Percentiles rank a stretch among this genome's conserved stretches.
phyloP scores from a whole-genome alignment of 2,329 filamentous ascomycete species.

The Ophiostoma novo-ulmi region DNA sequence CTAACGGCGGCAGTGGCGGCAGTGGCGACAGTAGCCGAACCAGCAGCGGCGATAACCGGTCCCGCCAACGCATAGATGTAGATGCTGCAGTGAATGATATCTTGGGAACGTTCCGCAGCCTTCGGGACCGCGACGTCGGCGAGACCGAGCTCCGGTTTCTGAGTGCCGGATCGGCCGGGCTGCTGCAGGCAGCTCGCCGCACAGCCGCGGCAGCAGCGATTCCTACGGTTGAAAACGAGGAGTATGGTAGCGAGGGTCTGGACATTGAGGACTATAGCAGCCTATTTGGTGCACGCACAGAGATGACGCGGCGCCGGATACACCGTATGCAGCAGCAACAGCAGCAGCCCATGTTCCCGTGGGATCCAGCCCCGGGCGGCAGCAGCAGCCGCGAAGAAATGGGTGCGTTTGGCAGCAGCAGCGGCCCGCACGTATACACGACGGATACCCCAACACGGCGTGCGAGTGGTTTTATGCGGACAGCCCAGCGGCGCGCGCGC shows the following conservation, averaged over 20 bases:
- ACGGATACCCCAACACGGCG: neutral
- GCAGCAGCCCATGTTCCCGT: slow-evolving; percentile 26
- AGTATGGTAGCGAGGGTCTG: neutral
- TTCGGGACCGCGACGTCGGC: slow-evolving; percentile 30
- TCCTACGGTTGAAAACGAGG: slow-evolving; percentile 3
- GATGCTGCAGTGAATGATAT: slow-evolving; percentile 39
- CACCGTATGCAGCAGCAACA: slow-evolving; percentile 17
- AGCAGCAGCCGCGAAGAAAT: slow-evolving; percentile 5
- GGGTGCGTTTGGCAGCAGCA: neutral
- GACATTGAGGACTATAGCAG: slow-evolving; percentile 10
- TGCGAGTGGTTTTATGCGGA: neutral
- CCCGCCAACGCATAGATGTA: slow-evolving; percentile 37
- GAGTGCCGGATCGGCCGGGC: neutral
- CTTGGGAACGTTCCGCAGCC: slow-evolving; percentile 36
- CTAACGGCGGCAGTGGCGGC: neutral
- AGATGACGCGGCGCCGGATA: slow-evolving; percentile 1
- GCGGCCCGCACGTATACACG: neutral
- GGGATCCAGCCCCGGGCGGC: neutral
- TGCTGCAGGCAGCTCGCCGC: slow-evolving; percentile 17
- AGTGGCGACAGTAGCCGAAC: neutral
- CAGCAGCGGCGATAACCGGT: slow-evolving; percentile 23
- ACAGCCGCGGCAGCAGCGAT: neutral
- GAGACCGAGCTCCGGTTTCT: slow-evolving; percentile 25
- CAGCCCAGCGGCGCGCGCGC: neutral
- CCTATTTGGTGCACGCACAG: neutral